A percentile compares a stretch with the other conserved stretches of the same genome.
Conservation (phyloP, 108 stramenopile genomes). For the Cyclostephanos invisitatus region DNA sequence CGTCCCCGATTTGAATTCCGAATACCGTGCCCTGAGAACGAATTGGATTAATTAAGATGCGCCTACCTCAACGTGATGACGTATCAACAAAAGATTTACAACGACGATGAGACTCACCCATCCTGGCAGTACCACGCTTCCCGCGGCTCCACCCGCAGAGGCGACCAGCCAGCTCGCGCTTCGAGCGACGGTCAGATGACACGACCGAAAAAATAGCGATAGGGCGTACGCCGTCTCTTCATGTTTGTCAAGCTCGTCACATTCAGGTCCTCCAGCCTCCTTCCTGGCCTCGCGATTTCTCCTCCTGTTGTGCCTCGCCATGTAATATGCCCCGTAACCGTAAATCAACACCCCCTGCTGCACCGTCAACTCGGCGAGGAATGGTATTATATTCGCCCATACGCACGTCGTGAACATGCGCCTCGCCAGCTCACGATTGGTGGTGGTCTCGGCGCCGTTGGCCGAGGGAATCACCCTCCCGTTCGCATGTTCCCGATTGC, state of each 20-base stretch:
- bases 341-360: constrained; percentile 47
- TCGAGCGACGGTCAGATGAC: constrained; percentile 31
- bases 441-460: constrained; percentile 40
- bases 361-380: constrained; percentile 53
- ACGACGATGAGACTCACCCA: constrained; percentile 10
- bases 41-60: no score
- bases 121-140: constrained; percentile 41
- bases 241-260: constrained; percentile 21
- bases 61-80: no score
- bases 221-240: constrained; percentile 42
- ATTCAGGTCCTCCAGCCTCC: neutral
- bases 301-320: constrained; percentile 37
- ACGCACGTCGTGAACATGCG: constrained; percentile 54
- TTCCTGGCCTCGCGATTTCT: constrained; percentile 12
- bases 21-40: constrained; percentile 22
- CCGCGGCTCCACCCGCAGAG: constrained; percentile 41
- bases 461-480: constrained; percentile 40
- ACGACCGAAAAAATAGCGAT: constrained; percentile 29
- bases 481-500: constrained; percentile 33
- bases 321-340: constrained; percentile 46
- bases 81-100: no score
- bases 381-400: constrained; percentile 53
- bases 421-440: constrained; percentile 28
- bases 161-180: constrained; percentile 42
- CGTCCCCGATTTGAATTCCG: constrained; percentile 44